These are phyloP conservation scores for Scheffersomyces lignosus DNA, from an alignment of 805 yeast genomes.

Conservation along the genomic window DNA sequence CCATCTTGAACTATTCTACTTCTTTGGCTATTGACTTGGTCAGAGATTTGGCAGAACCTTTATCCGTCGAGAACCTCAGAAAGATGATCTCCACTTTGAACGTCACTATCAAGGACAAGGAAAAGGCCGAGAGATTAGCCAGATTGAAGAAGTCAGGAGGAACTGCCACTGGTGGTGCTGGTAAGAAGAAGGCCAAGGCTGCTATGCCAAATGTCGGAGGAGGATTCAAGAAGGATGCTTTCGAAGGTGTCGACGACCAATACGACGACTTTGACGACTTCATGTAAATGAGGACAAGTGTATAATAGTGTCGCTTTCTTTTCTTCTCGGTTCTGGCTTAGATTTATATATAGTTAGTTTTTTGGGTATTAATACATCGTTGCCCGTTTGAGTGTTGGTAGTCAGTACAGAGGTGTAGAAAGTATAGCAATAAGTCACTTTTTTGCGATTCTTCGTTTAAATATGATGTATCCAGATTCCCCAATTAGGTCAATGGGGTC, in stretches of 20 bases:
- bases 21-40: conserved; percentile 79
- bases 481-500: conserved; percentile 15
- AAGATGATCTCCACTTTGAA: conserved; percentile 84
- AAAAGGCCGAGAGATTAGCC: conserved; percentile 84
- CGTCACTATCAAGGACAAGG: conserved; percentile 80
- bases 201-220: conserved; percentile 59
- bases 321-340: not conserved
- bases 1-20: conserved; percentile 68
- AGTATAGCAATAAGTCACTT: too few relatives aligned
- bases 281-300: conserved; percentile 67
- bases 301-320: too few relatives aligned
- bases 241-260: conserved; percentile 51
- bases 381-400: too few relatives aligned
- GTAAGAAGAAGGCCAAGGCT: conserved; percentile 88
- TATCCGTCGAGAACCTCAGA: conserved; percentile 77
- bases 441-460: conserved; percentile 2
- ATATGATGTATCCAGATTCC: conserved; percentile 1
- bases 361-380: too few relatives aligned
- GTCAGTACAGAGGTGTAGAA: too few relatives aligned
- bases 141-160: conserved; percentile 82
- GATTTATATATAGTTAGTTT: not conserved
- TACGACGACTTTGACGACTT: conserved; percentile 64
- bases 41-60: conserved; percentile 80
- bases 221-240: conserved; percentile 62
- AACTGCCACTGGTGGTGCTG: conserved; percentile 88